A percentile compares a stretch with the other conserved stretches of the same genome.
phyloP scores from a whole-genome alignment of 371 early-diverging fungal species.

The Dichotomocladium elegans region DNA sequence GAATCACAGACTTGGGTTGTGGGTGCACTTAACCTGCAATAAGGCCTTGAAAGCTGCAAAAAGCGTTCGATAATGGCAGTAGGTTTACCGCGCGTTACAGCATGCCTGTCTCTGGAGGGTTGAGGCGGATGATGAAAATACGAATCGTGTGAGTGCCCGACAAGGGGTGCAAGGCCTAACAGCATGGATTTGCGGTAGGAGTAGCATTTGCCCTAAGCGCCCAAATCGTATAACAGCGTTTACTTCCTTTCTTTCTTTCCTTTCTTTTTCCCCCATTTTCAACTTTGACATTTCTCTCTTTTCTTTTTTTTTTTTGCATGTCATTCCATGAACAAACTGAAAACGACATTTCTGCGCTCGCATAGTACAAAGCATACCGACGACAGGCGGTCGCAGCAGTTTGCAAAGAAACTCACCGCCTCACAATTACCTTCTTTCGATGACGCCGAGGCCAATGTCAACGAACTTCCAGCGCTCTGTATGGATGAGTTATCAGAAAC shows the following conservation, averaged over 20 bases:
- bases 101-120: no score
- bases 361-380: constrained; percentile 19
- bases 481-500: constrained; percentile 29
- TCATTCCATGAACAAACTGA: constrained; percentile 32
- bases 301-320: background rate
- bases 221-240: background rate
- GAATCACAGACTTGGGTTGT: no score
- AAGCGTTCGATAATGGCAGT: no score
- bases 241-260: background rate
- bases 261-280: background rate
- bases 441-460: background rate
- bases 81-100: no score
- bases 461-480: constrained; percentile 18
- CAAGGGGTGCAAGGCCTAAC: no score
- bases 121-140: no score
- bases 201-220: no score
- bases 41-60: no score
- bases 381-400: constrained; percentile 35
- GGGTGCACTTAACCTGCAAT: no score
- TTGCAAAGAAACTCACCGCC: constrained; percentile 24
- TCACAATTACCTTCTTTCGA: constrained; percentile 7
- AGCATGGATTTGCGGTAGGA: no score
- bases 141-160: no score
- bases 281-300: background rate
- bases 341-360: constrained; percentile 33